These are phyloP conservation scores for Aphanomyces cochlioides DNA, from an alignment of 352 stramenopile species.

Conservation along the genomic window DNA sequence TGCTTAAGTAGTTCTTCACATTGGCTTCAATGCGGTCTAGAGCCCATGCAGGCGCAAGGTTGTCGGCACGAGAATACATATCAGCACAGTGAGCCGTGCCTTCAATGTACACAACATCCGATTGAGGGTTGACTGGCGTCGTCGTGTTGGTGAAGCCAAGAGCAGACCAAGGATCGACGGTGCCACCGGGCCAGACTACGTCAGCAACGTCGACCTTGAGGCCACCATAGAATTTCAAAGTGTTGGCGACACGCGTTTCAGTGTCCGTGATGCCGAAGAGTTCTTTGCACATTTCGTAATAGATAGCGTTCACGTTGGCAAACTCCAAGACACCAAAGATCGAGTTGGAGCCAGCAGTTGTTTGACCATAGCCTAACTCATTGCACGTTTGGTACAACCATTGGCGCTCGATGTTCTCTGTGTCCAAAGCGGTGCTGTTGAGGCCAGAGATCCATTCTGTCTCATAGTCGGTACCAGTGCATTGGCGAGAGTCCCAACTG, in stretches of 20 bases:
- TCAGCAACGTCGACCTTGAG: constrained; percentile 57
- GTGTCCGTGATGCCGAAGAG: constrained; percentile 65
- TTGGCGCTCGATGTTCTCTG: constrained; percentile 38
- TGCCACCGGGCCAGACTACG: constrained; percentile 79
- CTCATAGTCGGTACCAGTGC: constrained; percentile 76
- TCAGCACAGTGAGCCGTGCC: constrained; percentile 20
- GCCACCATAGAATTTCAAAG: constrained; percentile 65
- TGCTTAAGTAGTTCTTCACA: too few species aligned
- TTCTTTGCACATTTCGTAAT: constrained; percentile 64
- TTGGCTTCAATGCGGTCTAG: too few species aligned
- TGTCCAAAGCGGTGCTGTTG: constrained; percentile 73
- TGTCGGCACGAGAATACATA: neutral
- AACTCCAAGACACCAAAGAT: constrained; percentile 61
- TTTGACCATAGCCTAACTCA: constrained; percentile 84
- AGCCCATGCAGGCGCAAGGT: too few species aligned
- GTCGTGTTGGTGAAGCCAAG: constrained; percentile 29
- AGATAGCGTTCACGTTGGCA: constrained; percentile 74
- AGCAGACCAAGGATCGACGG: constrained; percentile 68
- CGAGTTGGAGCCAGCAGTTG: constrained; percentile 35
- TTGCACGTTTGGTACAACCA: constrained; percentile 64
- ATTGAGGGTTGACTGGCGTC: neutral
- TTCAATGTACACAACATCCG: constrained; percentile 13
- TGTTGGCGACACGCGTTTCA: constrained; percentile 48
- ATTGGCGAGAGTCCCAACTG: constrained; percentile 37
- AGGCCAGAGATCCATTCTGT: constrained; percentile 58